Conservation (phyloP, 2,329 filamentous ascomycete genomes). For the Aureobasidium sp. region DNA sequence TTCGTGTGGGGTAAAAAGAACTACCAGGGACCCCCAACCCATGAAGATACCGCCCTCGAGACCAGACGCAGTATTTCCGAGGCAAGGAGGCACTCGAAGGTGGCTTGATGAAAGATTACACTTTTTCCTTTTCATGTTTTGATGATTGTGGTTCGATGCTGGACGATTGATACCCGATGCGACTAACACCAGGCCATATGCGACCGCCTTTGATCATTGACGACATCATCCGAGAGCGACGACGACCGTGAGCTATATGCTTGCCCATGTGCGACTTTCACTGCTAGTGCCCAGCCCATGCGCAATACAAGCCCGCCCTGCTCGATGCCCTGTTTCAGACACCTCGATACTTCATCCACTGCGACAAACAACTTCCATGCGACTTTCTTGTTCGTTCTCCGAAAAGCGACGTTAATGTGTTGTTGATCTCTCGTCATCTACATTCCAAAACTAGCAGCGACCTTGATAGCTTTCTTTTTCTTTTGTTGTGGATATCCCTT, state of each 20-base stretch:
- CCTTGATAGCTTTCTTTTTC: slow-evolving; percentile 5
- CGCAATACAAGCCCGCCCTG: neutral
- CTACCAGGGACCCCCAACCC: slow-evolving; percentile 49
- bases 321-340: neutral
- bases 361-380: slow-evolving; percentile 1
- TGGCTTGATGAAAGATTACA: neutral
- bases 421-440: neutral
- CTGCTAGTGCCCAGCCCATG: neutral
- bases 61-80: neutral
- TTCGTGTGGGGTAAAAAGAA: slow-evolving; percentile 60
- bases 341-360: neutral
- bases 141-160: neutral
- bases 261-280: slow-evolving; percentile 1
- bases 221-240: neutral
- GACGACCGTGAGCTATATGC: slow-evolving; percentile 1
- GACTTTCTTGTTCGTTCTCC: neutral
- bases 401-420: neutral
- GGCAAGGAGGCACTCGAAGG: slow-evolving; percentile 1
- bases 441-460: neutral
- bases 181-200: slow-evolving; percentile 1
- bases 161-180: neutral
- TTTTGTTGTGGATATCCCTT: slow-evolving; percentile 9
- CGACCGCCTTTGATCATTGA: neutral
- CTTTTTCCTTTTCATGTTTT: neutral
- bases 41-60: slow-evolving; percentile 23